Evolutionary conservation across 148 eudicot genomes (phyloP).

Genomic region (Nepenthes gracilis): DNA sequence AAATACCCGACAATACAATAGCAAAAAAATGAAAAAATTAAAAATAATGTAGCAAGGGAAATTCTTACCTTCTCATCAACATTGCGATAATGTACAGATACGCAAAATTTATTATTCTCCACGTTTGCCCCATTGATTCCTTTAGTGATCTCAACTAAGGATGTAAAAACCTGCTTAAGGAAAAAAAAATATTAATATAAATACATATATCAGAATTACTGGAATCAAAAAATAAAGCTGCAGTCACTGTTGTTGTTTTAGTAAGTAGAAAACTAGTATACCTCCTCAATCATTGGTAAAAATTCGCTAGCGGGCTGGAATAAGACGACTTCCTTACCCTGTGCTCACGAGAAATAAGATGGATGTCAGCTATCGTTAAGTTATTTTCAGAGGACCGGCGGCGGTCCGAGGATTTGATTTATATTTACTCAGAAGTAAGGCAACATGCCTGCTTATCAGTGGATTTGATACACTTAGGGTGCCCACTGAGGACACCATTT

Average conservation of each 20-base stretch:
- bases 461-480: slow-evolving; percentile 52
- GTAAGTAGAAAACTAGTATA: slow-evolving; percentile 5
- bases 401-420: too few species aligned
- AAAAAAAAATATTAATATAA: too few species aligned
- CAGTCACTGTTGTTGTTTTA: background rate
- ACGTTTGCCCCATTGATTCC: slow-evolving; percentile 66
- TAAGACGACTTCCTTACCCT: slow-evolving; percentile 82
- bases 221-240: background rate
- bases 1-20: background rate
- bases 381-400: background rate
- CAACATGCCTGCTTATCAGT: slow-evolving; percentile 63
- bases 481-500: slow-evolving; percentile 29
- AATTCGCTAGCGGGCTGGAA: slow-evolving; percentile 96
- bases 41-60: slow-evolving; percentile 1
- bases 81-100: slow-evolving; percentile 92
- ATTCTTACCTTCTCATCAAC: slow-evolving; percentile 75
- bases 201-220: background rate
- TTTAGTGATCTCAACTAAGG: slow-evolving; percentile 59
- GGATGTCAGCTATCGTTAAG: background rate
- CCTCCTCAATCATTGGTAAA: slow-evolving; percentile 90
- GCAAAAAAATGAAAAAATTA: background rate
- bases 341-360: slow-evolving; percentile 8
- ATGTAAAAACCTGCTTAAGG: slow-evolving; percentile 45
- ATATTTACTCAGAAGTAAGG: background rate
- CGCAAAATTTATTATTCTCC: slow-evolving; percentile 90